These are phyloP conservation scores for Orbilia brochopaga DNA, from an alignment of 2,329 filamentous ascomycete species.

Conservation along the genomic window DNA sequence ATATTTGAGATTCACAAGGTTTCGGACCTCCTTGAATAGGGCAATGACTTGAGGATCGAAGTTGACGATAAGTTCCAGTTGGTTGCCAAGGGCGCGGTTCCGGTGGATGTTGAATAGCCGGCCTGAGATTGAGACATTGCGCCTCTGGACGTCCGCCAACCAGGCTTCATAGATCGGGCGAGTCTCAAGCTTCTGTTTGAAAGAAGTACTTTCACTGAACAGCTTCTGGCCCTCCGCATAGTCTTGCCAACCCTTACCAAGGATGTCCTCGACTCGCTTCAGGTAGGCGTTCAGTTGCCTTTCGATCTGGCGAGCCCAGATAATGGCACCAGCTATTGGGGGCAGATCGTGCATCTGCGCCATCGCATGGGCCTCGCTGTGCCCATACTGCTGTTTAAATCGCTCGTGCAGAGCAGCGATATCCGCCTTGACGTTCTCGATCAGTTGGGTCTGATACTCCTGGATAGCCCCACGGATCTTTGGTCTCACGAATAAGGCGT, in stretches of 20 bases:
- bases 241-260: constrained; percentile 91
- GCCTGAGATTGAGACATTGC: constrained; percentile 89
- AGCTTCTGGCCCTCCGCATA: constrained; percentile 95
- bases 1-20: constrained; percentile 92
- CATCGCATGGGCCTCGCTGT: constrained; percentile 98
- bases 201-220: constrained; percentile 86
- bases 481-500: constrained; percentile 95
- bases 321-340: constrained; percentile 93
- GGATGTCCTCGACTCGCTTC: constrained; percentile 97
- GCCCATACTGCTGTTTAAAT: constrained; percentile 98
- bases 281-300: constrained; percentile 94
- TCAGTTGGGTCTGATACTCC: constrained; percentile 96
- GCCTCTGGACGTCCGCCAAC: constrained; percentile 85
- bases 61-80: constrained; percentile 87
- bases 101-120: constrained; percentile 87
- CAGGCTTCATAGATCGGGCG: constrained; percentile 93
- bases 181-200: constrained; percentile 95
- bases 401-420: constrained; percentile 92
- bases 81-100: constrained; percentile 87
- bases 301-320: constrained; percentile 97
- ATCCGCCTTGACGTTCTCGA: constrained; percentile 96
- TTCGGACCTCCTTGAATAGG: constrained; percentile 97
- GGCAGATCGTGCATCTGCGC: constrained; percentile 93
- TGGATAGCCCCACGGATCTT: constrained; percentile 98
- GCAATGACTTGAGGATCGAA: constrained; percentile 98